Evolutionary conservation across 305 asterid species (phyloP), one percentile per base, ranked within the genome.

Genomic region (Rubia occidens): DNA sequence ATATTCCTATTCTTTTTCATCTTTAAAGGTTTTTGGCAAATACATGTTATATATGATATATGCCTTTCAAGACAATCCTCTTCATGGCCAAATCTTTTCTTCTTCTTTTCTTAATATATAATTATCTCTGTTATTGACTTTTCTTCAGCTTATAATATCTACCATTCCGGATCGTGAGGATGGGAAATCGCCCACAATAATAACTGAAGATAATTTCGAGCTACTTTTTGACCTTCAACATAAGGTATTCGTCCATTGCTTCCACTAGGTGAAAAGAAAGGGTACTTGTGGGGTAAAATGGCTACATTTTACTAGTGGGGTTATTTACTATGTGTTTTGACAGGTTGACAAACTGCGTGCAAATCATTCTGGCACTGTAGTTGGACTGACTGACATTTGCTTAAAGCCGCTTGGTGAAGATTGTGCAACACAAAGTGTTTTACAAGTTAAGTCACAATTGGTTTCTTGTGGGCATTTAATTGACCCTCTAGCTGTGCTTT

Each of bases 391-490:
- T 10, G 98, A 93, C 81, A 93, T 93, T 75, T 93, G 98, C 89
- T 75, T 93, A 91, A 93, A 93, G 87, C 98, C 98, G 56, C 95
- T 93, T 35, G 97, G 96, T 78, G 81, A 78, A 44, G 98, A 88
- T 79, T 93, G 98, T 77, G 98, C 97, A 62, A 90, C 98, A 69
- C 98, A 93, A 85, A 93, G 91, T 77, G 84, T 93, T 81, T 89
- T 93, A 74, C 98, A 93, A 91, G 98, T 90, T 62, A 6, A 24
- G 75, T 54, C 73, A 43, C 47, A 51, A 65, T 53, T 60, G 11
- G 32, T 66, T 66, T 21, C 17, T 11, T 56, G 40, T 15, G 17
- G 13, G 45, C n/a, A 44, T 60, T 47, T 32, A 21, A 7, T 44
- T 59, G 26, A 10, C 32, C 58, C 43, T 11, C 44, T 13, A 20